A percentile compares a stretch with the other conserved stretches of the same genome.
Conservation (phyloP, 83 land plant genomes). For the Picea engelmannii region DNA sequence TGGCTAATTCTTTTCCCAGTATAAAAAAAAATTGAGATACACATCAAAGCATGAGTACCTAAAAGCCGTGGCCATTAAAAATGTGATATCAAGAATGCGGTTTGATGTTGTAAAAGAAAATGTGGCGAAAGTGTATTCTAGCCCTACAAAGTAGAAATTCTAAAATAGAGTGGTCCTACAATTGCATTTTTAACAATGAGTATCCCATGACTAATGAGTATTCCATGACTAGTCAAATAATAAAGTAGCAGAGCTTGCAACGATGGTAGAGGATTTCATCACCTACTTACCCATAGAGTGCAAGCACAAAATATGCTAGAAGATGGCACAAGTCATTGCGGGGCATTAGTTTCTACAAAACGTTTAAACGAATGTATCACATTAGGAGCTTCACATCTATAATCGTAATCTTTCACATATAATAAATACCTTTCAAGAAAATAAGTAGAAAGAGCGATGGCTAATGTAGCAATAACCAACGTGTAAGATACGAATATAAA, state of each 20-base stretch:
- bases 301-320: conserved; percentile 1
- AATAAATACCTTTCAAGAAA: conserved; percentile 7
- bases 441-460: conserved; percentile 6
- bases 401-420: too few species aligned
- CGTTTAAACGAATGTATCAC: too few species aligned
- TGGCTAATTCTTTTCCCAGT: too few species aligned
- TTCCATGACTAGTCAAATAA: neutral
- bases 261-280: too few species aligned
- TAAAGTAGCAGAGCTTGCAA: neutral
- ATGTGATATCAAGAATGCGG: too few species aligned
- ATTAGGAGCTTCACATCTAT: too few species aligned
- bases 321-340: conserved; percentile 3
- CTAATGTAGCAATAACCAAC: neutral
- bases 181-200: neutral
- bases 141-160: conserved; percentile 6
- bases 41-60: neutral
- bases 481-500: neutral
- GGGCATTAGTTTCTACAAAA: neutral
- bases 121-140: neutral
- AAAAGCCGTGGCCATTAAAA: neutral
- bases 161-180: neutral
- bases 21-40: too few species aligned
- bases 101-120: neutral
- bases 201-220: too few species aligned
- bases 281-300: neutral